Percentiles rank a stretch among this genome's conserved stretches.
Conservation (phyloP, 192 early-diverging fungal species). For the Backusella liffmaniae region DNA sequence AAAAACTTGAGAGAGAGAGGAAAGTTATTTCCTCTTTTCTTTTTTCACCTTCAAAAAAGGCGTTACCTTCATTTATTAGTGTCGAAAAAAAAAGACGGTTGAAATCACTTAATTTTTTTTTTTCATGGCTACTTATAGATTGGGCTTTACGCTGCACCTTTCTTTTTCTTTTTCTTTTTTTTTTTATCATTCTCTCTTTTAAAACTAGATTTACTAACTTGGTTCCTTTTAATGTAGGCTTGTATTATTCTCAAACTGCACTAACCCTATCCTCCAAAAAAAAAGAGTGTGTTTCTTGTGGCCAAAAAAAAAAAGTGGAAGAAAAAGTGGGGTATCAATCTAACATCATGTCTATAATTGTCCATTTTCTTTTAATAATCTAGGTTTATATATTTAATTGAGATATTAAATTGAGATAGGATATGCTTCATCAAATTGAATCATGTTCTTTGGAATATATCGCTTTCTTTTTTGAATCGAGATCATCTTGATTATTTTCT, state of each 20-base stretch:
- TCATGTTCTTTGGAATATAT: neutral
- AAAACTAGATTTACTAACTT: neutral
- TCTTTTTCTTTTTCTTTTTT: neutral
- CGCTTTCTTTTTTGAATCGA: neutral
- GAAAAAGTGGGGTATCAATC: neutral
- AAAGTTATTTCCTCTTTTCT: neutral
- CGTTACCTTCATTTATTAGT: slow-evolving; percentile 15
- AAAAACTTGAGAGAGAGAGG: neutral
- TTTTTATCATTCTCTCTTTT: neutral
- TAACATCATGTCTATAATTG: neutral
- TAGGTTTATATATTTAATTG: slow-evolving; percentile 1
- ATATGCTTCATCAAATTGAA: neutral
- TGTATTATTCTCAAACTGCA: neutral
- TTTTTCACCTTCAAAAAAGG: slow-evolving; percentile 4
- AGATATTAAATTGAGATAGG: neutral
- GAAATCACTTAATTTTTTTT: slow-evolving; percentile 14
- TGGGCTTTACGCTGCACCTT: slow-evolving; percentile 5
- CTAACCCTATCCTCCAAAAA: neutral
- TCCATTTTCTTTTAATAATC: neutral
- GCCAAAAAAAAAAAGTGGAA: neutral
- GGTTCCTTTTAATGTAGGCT: neutral
- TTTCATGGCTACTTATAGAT: slow-evolving; percentile 19
- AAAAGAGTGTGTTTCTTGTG: neutral
- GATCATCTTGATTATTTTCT: neutral
- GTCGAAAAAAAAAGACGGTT: slow-evolving; percentile 11